Conservation (phyloP, 2,329 filamentous ascomycete species). For the Didymella glomerata region DNA sequence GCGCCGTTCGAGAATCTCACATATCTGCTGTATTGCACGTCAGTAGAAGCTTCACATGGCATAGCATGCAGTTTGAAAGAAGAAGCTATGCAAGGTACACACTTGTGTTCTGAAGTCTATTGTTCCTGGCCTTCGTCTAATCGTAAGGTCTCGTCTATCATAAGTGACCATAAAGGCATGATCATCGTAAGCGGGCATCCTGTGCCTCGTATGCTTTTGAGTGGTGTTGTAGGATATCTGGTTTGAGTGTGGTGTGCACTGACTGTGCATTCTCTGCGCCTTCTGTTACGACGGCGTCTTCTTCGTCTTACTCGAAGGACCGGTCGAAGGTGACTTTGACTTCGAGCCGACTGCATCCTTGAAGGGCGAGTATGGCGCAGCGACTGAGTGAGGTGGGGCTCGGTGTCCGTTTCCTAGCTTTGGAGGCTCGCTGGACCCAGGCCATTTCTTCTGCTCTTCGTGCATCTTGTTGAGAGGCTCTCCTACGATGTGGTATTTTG, state of each 20-base stretch:
- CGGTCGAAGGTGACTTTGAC: conserved; percentile 33
- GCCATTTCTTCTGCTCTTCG: conserved; percentile 72
- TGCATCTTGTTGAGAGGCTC: conserved; percentile 85
- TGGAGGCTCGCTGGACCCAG: conserved; percentile 51
- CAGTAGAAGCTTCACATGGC: not conserved
- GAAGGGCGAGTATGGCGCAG: conserved; percentile 68
- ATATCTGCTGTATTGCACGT: not conserved
- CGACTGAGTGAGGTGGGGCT: conserved; percentile 61
- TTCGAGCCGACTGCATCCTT: conserved; percentile 57
- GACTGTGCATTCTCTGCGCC: conserved; percentile 17
- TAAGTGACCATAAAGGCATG: conserved; percentile 34
- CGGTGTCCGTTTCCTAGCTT: conserved; percentile 47
- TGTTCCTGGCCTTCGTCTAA: conserved; percentile 31
- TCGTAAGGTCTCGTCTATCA: conserved; percentile 42
- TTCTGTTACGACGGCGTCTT: conserved; percentile 38
- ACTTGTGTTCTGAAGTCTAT: conserved; percentile 32
- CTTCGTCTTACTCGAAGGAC: conserved; percentile 41
- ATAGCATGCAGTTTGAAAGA: not conserved
- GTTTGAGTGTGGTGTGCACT: conserved; percentile 12
- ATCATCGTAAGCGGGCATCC: conserved; percentile 35
- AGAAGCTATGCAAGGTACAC: conserved; percentile 13
- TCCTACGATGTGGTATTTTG: conserved; percentile 89
- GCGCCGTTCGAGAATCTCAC: not conserved
- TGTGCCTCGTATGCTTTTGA: conserved; percentile 34
- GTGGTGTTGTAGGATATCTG: conserved; percentile 18